phyloP scores from a whole-genome alignment of 305 asterid species.

The Caryopteris hybrid region DNA sequence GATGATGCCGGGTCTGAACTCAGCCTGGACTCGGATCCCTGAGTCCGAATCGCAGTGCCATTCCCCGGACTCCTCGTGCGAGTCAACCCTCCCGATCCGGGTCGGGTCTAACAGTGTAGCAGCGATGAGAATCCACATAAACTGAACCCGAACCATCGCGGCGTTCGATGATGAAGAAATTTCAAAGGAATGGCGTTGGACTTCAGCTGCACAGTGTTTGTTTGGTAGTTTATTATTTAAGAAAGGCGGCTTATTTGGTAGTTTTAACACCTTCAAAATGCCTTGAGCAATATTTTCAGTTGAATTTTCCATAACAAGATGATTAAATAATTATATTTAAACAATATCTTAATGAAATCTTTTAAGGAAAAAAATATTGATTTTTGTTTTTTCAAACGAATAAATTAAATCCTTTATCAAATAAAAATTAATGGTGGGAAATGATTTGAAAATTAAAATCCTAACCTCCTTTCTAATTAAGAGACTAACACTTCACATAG shows the following conservation, averaged over 20 bases:
- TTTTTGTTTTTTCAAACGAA: no score
- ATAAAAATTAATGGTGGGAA: no score
- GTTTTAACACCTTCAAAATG: neutral
- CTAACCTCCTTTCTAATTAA: no score
- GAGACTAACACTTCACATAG: no score
- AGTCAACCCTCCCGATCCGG: slow-evolving; percentile 25
- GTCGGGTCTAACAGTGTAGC: slow-evolving; percentile 18
- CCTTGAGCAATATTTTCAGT: neutral
- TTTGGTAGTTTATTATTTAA: neutral
- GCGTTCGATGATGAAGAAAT: slow-evolving; percentile 9
- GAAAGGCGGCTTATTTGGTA: slow-evolving; percentile 7
- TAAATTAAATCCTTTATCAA: no score
- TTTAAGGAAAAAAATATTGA: no score
- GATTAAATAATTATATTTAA: no score
- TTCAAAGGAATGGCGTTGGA: slow-evolving; percentile 14
- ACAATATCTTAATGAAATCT: no score
- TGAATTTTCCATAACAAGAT: neutral
- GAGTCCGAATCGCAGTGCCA: slow-evolving; percentile 51
- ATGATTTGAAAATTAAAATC: no score
- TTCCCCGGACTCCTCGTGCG: slow-evolving; percentile 48
- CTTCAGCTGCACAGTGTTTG: neutral
- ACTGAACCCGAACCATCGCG: slow-evolving; percentile 33
- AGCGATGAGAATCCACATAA: slow-evolving; percentile 19
- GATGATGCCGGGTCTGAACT: slow-evolving; percentile 53
- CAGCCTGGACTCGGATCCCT: slow-evolving; percentile 36